Evolutionary conservation across 2,329 filamentous ascomycete genomes (phyloP).

Genomic region (Pyrenochaeta sp.): DNA sequence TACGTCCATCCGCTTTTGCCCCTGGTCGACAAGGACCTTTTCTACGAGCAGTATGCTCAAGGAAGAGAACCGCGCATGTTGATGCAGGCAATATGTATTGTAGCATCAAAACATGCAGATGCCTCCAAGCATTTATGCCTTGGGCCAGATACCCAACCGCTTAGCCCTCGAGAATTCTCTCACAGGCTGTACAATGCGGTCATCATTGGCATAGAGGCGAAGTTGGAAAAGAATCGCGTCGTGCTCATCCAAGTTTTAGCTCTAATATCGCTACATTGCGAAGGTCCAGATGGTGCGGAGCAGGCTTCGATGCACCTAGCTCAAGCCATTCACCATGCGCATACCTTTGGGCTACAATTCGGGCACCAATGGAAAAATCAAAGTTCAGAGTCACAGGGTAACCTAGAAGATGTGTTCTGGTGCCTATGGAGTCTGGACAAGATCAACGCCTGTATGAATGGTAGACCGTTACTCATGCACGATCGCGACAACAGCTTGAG

Average conservation of each 20-base stretch:
- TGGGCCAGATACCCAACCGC: slow-evolving; percentile 39
- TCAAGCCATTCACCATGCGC: slow-evolving; percentile 59
- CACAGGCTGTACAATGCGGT: slow-evolving; percentile 54
- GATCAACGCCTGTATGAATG: slow-evolving; percentile 56
- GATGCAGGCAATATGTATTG: slow-evolving; percentile 56
- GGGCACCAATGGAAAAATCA: slow-evolving; percentile 49
- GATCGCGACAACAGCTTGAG: slow-evolving; percentile 57
- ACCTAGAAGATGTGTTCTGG: slow-evolving; percentile 58
- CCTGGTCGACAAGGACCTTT: slow-evolving; percentile 54
- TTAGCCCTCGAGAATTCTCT: slow-evolving; percentile 55
- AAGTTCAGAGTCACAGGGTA: slow-evolving; percentile 47
- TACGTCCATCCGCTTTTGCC: slow-evolving; percentile 58
- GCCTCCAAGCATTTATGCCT: slow-evolving; percentile 51
- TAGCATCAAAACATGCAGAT: slow-evolving; percentile 56
- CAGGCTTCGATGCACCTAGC: slow-evolving; percentile 56
- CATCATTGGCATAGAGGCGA: slow-evolving; percentile 50
- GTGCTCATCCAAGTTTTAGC: slow-evolving; percentile 57
- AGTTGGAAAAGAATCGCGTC: slow-evolving; percentile 54
- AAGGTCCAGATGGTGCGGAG: slow-evolving; percentile 57
- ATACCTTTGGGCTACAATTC: slow-evolving; percentile 58
- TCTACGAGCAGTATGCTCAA: slow-evolving; percentile 46
- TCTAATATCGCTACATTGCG: slow-evolving; percentile 56
- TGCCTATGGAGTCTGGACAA: slow-evolving; percentile 59
- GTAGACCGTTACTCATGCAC: slow-evolving; percentile 56
- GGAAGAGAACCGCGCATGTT: slow-evolving; percentile 49